Evolutionary conservation across 139 green algal genomes (phyloP).

Genomic region (Prasinococcaceae sp.): DNA sequence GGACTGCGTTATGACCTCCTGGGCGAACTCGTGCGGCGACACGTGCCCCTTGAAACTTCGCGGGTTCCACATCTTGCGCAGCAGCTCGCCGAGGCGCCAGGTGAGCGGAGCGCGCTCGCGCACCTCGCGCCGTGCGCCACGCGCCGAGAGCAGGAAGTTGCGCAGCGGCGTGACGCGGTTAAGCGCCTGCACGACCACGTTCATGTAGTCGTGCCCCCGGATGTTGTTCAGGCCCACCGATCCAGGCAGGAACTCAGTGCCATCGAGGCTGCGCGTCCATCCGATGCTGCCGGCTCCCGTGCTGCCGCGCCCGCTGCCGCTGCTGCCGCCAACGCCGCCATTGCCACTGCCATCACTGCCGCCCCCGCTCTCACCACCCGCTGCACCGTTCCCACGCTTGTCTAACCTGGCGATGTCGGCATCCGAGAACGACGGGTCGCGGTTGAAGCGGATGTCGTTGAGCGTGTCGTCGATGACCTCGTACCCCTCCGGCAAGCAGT

Average conservation of each 20-base stretch:
- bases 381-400: background rate
- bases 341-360: background rate
- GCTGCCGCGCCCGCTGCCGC: too few relatives aligned
- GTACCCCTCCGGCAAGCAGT: slow-evolving; percentile 92
- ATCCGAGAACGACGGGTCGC: slow-evolving; percentile 61
- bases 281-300: too few relatives aligned
- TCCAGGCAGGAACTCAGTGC: too few relatives aligned
- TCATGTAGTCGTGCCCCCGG: slow-evolving; percentile 83
- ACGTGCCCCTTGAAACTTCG: slow-evolving; percentile 81
- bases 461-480: slow-evolving; percentile 81
- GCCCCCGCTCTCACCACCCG: background rate
- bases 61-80: slow-evolving; percentile 91
- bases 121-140: background rate
- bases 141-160: slow-evolving; percentile 73
- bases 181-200: slow-evolving; percentile 66
- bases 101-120: slow-evolving; percentile 37
- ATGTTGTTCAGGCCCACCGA: slow-evolving; percentile 94
- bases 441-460: slow-evolving; percentile 74
- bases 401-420: slow-evolving; percentile 14
- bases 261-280: too few relatives aligned
- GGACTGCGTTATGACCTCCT: slow-evolving; percentile 63
- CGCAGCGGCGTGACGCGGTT: slow-evolving; percentile 27
- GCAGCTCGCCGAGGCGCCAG: slow-evolving; percentile 74
- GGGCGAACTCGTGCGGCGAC: slow-evolving; percentile 92
- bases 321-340: background rate